phyloP scores from a whole-genome alignment of 129 eudicot species.

The Cynara cardunculus region DNA sequence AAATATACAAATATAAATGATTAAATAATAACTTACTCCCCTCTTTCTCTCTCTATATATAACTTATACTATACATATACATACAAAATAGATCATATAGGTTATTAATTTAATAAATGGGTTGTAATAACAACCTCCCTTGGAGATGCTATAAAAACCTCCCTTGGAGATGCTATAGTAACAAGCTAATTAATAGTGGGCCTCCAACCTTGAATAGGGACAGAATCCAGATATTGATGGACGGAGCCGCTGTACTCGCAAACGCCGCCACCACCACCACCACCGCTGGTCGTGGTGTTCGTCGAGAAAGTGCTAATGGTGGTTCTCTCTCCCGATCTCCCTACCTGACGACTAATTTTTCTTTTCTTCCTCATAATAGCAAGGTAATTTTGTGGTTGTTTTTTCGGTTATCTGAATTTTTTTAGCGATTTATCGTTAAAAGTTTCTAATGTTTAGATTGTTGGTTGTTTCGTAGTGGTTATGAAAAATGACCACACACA shows the following conservation, averaged over 20 bases:
- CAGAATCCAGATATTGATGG: constrained; percentile 12
- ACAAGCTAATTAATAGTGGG: background rate
- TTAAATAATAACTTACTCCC: too few species aligned
- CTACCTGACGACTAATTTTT: background rate
- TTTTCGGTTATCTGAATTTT: background rate
- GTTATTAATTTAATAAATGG: too few species aligned
- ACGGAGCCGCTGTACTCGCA: constrained; percentile 23
- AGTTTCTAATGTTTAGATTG: background rate
- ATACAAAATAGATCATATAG: too few species aligned
- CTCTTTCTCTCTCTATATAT: too few species aligned
- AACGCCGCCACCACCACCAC: constrained; percentile 25
- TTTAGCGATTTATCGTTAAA: background rate
- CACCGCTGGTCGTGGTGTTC: constrained; percentile 4
- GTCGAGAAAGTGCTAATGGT: background rate
- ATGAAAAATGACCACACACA: background rate
- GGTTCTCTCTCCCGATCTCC: constrained; percentile 4
- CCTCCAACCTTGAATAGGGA: background rate
- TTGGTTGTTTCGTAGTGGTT: background rate
- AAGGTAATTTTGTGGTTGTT: constrained; percentile 7
- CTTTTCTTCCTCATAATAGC: constrained; percentile 14
- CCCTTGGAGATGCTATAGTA: too few species aligned
- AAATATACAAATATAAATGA: too few species aligned
- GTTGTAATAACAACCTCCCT: too few species aligned
- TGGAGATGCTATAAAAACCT: too few species aligned
- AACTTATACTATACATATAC: too few species aligned